Evolutionary conservation across 179 eudicot genomes (phyloP).

Genomic region (Beta lomatogona): DNA sequence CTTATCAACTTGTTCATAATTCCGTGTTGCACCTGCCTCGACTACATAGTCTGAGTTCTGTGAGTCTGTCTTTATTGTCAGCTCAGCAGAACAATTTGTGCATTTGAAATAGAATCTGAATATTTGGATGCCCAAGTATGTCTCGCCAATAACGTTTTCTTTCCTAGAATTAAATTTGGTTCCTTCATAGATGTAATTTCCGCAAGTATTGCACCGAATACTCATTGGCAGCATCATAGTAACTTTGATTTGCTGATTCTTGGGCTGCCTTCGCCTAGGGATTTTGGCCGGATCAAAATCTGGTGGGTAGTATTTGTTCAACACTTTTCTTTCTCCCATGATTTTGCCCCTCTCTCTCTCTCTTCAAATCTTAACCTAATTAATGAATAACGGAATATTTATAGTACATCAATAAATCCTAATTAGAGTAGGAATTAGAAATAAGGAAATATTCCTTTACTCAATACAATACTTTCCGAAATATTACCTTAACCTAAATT

Average conservation of each 20-base stretch:
- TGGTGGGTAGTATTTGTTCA: slow-evolving; percentile 93
- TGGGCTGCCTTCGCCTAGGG: slow-evolving; percentile 67
- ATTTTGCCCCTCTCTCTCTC: slow-evolving; percentile 30
- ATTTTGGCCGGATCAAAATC: slow-evolving; percentile 93
- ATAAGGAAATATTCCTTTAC: no score
- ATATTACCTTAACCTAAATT: no score
- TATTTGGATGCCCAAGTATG: slow-evolving; percentile 87
- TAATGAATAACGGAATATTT: no score
- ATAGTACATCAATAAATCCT: no score
- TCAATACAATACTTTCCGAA: no score
- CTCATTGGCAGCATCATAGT: slow-evolving; percentile 91
- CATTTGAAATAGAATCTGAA: slow-evolving; percentile 91
- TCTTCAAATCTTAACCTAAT: slow-evolving; percentile 28
- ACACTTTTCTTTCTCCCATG: slow-evolving; percentile 27
- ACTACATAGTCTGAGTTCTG: slow-evolving; percentile 85
- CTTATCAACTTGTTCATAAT: slow-evolving; percentile 71
- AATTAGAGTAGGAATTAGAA: no score
- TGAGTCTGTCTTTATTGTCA: slow-evolving; percentile 85
- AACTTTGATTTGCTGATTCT: slow-evolving; percentile 78
- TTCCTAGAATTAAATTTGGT: slow-evolving; percentile 59
- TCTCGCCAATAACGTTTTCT: slow-evolving; percentile 27
- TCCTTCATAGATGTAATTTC: slow-evolving; percentile 72
- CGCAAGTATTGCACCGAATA: slow-evolving; percentile 71
- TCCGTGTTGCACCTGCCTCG: slow-evolving; percentile 85
- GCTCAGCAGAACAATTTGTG: slow-evolving; percentile 85